phyloP scores from a whole-genome alignment of 1,139 yeast genomes.

The Pichiaceae sp. region DNA sequence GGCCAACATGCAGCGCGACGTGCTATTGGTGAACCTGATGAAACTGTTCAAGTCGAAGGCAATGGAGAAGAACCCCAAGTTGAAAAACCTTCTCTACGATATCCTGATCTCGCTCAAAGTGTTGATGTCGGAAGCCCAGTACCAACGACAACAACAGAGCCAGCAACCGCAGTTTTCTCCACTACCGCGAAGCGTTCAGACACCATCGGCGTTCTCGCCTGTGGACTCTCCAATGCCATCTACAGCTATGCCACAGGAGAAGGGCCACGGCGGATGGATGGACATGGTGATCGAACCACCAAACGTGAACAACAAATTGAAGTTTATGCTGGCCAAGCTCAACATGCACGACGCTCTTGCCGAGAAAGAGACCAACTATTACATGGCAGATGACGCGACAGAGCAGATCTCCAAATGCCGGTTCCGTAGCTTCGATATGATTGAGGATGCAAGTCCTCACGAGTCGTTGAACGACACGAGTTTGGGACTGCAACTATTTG shows the following conservation, averaged over 20 bases:
- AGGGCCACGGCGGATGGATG: neutral
- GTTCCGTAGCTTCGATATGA: slow-evolving; percentile 48
- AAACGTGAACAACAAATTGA: slow-evolving; percentile 21
- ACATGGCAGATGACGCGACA: slow-evolving; percentile 9
- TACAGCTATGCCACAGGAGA: neutral
- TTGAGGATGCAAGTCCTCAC: slow-evolving; percentile 56
- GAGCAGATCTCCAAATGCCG: slow-evolving; percentile 27
- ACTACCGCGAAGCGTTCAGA: neutral
- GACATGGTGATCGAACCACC: slow-evolving; percentile 22
- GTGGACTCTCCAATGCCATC: neutral
- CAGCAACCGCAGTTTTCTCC: slow-evolving; percentile 1
- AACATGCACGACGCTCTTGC: slow-evolving; percentile 16
- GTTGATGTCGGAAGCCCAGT: slow-evolving; percentile 20
- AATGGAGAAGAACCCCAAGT: slow-evolving; percentile 36
- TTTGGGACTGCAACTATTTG: slow-evolving; percentile 65
- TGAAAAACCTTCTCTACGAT: slow-evolving; percentile 57
- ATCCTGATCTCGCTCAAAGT: slow-evolving; percentile 47
- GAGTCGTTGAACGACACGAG: slow-evolving; percentile 56
- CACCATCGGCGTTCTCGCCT: neutral
- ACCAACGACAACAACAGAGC: slow-evolving; percentile 4
- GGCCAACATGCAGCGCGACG: slow-evolving; percentile 29
- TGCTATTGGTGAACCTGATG: slow-evolving; percentile 37
- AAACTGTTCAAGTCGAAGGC: slow-evolving; percentile 36
- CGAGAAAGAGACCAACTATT: slow-evolving; percentile 11
- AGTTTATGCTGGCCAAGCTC: slow-evolving; percentile 15